Evolutionary conservation across 352 stramenopile species (phyloP).

Genomic region (Plasmopara muralis): DNA sequence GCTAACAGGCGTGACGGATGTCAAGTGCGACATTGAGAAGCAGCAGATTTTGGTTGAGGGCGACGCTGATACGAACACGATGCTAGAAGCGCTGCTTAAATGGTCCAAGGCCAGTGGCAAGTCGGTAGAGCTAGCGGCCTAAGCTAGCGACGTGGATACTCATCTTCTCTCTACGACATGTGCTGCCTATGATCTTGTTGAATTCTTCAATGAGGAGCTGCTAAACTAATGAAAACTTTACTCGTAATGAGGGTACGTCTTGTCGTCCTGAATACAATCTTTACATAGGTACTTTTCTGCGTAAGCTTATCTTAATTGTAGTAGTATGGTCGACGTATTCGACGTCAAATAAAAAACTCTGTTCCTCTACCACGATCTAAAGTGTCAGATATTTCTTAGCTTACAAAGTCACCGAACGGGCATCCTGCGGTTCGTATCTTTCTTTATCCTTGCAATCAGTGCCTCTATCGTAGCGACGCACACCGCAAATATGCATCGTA

Average conservation of each 20-base stretch:
- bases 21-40: conserved; percentile 85
- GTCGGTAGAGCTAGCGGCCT: conserved; percentile 72
- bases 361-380: no score
- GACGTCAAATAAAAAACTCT: no score
- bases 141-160: conserved; percentile 13
- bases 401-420: no score
- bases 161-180: not conserved
- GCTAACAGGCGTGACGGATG: conserved; percentile 66
- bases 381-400: no score
- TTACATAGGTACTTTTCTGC: no score
- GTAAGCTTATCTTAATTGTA: no score
- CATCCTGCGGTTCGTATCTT: no score
- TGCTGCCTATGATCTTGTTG: not conserved
- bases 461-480: not conserved
- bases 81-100: conserved; percentile 84
- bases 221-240: not conserved
- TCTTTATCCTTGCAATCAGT: not conserved
- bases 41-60: conserved; percentile 81
- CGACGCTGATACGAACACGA: conserved; percentile 62
- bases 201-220: not conserved
- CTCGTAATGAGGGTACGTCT: no score
- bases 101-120: conserved; percentile 86
- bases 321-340: no score
- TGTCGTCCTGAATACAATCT: no score
- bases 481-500: not conserved